Percentiles rank a stretch among this genome's conserved stretches.
phyloP scores from a whole-genome alignment of 2,329 filamentous ascomycete genomes.

The Aureobasidium subglaciale region DNA sequence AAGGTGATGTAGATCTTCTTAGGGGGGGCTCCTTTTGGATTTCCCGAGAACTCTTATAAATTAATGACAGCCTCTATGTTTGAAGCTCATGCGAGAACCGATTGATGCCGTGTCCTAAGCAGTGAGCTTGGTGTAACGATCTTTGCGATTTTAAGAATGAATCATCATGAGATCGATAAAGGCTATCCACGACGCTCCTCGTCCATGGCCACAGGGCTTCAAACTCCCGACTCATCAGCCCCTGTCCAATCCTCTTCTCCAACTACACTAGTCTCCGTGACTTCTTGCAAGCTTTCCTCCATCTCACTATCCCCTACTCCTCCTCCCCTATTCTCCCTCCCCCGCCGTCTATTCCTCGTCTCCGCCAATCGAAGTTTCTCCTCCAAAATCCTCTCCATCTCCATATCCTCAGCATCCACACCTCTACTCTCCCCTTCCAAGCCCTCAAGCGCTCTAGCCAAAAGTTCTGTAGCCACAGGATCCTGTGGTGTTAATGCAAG shows the following conservation, averaged over 20 bases:
- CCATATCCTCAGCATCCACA: constrained; percentile 41
- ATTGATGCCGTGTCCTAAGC: too few relatives aligned
- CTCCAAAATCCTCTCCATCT: not conserved
- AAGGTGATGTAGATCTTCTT: too few relatives aligned
- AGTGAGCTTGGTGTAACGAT: too few relatives aligned
- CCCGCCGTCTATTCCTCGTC: not conserved
- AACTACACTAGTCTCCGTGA: not conserved
- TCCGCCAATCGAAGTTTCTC: not conserved
- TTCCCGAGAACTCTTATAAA: too few relatives aligned
- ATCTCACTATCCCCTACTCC: not conserved
- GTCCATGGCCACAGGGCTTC: not conserved
- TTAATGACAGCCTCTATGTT: too few relatives aligned
- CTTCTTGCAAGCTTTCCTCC: not conserved
- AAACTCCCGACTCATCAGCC: not conserved
- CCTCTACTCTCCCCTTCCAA: constrained; percentile 39
- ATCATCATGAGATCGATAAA: too few relatives aligned
- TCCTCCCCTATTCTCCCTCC: too few relatives aligned
- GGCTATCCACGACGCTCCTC: not conserved
- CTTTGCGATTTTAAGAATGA: too few relatives aligned
- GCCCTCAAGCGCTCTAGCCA: constrained; percentile 64
- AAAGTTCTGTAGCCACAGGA: constrained; percentile 69
- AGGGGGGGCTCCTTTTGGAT: too few relatives aligned
- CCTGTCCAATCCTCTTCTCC: not conserved
- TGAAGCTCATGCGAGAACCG: too few relatives aligned
- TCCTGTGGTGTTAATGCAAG: constrained; percentile 73